Percentiles rank a stretch among this genome's conserved stretches.
Evolutionary conservation across 2,329 filamentous ascomycete genomes (phyloP).

Genomic region (Septoria linicola): DNA sequence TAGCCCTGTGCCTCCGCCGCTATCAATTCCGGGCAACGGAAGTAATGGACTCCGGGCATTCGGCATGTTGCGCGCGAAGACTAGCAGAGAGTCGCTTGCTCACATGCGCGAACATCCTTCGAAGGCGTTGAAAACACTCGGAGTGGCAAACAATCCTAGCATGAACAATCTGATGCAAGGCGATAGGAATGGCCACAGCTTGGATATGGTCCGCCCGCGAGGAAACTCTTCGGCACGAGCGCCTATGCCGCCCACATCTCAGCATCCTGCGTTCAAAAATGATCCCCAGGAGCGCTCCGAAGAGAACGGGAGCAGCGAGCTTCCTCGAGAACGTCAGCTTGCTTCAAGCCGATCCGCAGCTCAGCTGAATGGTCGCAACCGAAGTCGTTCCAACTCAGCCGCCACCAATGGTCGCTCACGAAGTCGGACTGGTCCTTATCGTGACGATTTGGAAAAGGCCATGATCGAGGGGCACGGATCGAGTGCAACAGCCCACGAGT

Average conservation of each 20-base stretch:
- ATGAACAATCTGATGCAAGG: slow-evolving; percentile 21
- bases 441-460: slow-evolving; percentile 54
- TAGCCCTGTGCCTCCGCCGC: slow-evolving; percentile 38
- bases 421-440: slow-evolving; percentile 51
- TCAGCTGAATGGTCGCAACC: slow-evolving; percentile 28
- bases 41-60: slow-evolving; percentile 54
- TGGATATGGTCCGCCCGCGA: slow-evolving; percentile 29
- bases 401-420: slow-evolving; percentile 53
- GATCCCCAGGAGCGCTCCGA: slow-evolving; percentile 17
- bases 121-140: slow-evolving; percentile 63
- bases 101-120: slow-evolving; percentile 47
- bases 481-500: slow-evolving; percentile 31
- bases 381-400: slow-evolving; percentile 58
- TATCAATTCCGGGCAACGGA: slow-evolving; percentile 23
- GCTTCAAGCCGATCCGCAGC: slow-evolving; percentile 19
- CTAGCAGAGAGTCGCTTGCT: slow-evolving; percentile 65
- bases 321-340: slow-evolving; percentile 21
- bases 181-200: slow-evolving; percentile 28
- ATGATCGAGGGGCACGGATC: slow-evolving; percentile 48
- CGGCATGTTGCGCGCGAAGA: slow-evolving; percentile 64
- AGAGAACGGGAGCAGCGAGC: slow-evolving; percentile 11
- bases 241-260: slow-evolving; percentile 24
- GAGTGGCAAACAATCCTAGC: slow-evolving; percentile 43
- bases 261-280: slow-evolving; percentile 29
- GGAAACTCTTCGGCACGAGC: slow-evolving; percentile 29